phyloP scores from a whole-genome alignment of 2,329 filamentous ascomycete genomes.

The Huntiella bhutanensis region DNA sequence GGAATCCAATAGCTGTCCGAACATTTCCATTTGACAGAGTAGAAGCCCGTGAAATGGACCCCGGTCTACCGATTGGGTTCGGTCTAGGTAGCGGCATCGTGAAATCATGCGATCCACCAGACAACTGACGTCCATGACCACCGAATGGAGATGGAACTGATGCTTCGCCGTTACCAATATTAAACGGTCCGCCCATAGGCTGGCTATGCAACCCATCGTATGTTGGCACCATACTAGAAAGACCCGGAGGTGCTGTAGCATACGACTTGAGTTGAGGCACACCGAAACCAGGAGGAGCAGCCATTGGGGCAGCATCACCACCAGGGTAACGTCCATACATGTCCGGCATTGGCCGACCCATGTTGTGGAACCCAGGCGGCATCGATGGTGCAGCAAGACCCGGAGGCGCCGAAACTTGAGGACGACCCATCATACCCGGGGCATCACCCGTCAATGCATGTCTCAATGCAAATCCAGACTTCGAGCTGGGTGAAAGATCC shows the following conservation, averaged over 20 bases:
- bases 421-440: constrained; percentile 14
- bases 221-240: not conserved
- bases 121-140: constrained; percentile 57
- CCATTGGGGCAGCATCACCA: constrained; percentile 7
- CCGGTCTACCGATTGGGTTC: constrained; percentile 13
- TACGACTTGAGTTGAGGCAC: constrained; percentile 22
- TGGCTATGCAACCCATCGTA: constrained; percentile 7
- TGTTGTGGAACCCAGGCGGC: constrained; percentile 25
- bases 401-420: constrained; percentile 2
- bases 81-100: constrained; percentile 16
- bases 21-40: no score
- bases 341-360: constrained; percentile 6
- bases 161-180: not conserved
- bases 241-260: constrained; percentile 16
- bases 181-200: constrained; percentile 1
- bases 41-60: no score
- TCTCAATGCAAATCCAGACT: no score
- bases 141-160: constrained; percentile 16
- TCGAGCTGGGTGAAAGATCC: constrained; percentile 43
- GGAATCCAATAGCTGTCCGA: no score
- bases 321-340: constrained; percentile 7
- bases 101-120: constrained; percentile 24
- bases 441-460: no score
- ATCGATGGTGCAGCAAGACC: constrained; percentile 12
- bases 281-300: constrained; percentile 5